Percentiles rank a stretch among this genome's conserved stretches.
Evolutionary conservation across 805 yeast species (phyloP).

Genomic region (Vanderwaltozyma verrucispora): DNA sequence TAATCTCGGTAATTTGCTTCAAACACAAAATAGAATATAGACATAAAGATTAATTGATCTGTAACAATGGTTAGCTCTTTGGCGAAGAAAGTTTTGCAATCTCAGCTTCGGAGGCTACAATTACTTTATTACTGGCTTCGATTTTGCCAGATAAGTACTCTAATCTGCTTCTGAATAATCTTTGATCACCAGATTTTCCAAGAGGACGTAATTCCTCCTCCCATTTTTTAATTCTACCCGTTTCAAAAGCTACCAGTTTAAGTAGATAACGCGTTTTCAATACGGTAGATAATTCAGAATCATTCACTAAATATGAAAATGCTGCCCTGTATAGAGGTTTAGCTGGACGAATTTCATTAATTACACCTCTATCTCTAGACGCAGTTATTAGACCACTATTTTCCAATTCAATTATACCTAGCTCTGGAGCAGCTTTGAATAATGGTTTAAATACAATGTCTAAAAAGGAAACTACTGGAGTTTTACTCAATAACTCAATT

Average conservation of each 20-base stretch:
- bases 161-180: slow-evolving; percentile 50
- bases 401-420: slow-evolving; percentile 61
- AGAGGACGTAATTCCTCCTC: slow-evolving; percentile 66
- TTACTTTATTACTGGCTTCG: slow-evolving; percentile 43
- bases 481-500: slow-evolving; percentile 49
- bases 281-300: slow-evolving; percentile 43
- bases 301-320: slow-evolving; percentile 52
- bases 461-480: slow-evolving; percentile 37
- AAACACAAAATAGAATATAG: no score
- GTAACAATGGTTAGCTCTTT: slow-evolving; percentile 4
- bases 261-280: slow-evolving; percentile 55
- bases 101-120: slow-evolving; percentile 38
- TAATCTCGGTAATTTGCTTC: no score
- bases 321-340: slow-evolving; percentile 81
- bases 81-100: slow-evolving; percentile 28
- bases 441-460: slow-evolving; percentile 48
- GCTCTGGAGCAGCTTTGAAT: slow-evolving; percentile 45
- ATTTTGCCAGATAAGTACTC: slow-evolving; percentile 61
- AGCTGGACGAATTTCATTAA: slow-evolving; percentile 59
- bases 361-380: slow-evolving; percentile 66
- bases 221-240: slow-evolving; percentile 46
- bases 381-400: slow-evolving; percentile 66
- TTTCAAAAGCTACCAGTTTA: slow-evolving; percentile 47
- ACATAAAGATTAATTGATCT: no score
- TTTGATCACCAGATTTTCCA: slow-evolving; percentile 39